Percentiles rank a stretch among this genome's conserved stretches.
phyloP scores from a whole-genome alignment of 2,329 filamentous ascomycete genomes.

The Monosporascus sp. region DNA sequence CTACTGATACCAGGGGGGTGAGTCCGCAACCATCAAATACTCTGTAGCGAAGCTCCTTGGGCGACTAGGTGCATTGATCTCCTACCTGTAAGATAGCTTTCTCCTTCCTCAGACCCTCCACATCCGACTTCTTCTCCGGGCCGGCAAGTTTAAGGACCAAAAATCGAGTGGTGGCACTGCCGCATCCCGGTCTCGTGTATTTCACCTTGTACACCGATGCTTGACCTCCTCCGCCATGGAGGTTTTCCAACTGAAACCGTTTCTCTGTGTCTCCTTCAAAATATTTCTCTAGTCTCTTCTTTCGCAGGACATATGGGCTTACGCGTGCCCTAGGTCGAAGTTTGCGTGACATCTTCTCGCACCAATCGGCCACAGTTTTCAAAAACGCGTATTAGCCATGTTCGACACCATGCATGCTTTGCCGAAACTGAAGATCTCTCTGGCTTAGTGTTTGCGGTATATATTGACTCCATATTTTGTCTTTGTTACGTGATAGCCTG shows the following conservation, averaged over 20 bases:
- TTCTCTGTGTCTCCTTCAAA: background rate
- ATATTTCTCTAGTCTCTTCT: constrained; percentile 15
- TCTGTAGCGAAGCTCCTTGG: too few species aligned
- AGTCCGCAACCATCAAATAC: background rate
- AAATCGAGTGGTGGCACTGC: background rate
- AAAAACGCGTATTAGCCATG: too few species aligned
- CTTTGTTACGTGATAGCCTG: too few species aligned
- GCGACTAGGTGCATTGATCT: too few species aligned
- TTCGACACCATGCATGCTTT: too few species aligned
- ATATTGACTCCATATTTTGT: too few species aligned
- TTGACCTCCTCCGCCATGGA: constrained; percentile 4
- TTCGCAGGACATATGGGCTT: background rate
- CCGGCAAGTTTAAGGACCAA: constrained; percentile 7
- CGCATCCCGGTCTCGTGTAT: background rate
- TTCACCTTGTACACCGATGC: constrained; percentile 7
- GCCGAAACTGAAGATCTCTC: too few species aligned
- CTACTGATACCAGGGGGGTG: background rate
- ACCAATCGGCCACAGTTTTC: too few species aligned
- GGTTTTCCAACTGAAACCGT: constrained; percentile 3
- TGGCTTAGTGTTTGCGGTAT: too few species aligned
- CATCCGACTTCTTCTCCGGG: constrained; percentile 2
- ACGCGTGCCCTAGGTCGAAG: background rate
- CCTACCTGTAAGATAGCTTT: constrained; percentile 3
- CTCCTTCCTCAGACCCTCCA: constrained; percentile 1
- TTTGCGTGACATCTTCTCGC: too few species aligned